Conservation (phyloP, 768 basidiomycete species). For the Tulasnella sp. region DNA sequence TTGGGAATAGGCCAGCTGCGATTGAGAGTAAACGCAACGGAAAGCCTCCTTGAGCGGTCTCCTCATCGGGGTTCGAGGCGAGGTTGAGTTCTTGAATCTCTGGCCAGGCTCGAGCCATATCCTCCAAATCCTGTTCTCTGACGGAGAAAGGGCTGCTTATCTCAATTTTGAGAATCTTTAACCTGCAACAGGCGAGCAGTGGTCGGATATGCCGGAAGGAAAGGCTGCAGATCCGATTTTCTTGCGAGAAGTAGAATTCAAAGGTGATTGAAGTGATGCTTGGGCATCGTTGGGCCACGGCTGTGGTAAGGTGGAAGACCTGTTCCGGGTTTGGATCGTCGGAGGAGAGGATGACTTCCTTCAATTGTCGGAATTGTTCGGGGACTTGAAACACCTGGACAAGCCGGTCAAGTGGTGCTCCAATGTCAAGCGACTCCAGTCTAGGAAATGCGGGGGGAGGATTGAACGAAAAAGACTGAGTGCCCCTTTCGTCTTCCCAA, state of each 20-base stretch:
- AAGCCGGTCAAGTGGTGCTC: neutral
- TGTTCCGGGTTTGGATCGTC: neutral
- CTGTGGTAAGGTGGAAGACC: neutral
- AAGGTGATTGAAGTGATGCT: neutral
- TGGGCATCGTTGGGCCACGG: neutral
- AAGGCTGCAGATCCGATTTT: neutral
- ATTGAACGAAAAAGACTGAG: neutral
- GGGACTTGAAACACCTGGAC: neutral
- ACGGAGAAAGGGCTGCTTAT: neutral
- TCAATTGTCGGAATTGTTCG: neutral
- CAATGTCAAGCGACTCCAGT: neutral
- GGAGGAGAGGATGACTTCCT: neutral
- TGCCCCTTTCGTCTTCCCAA: neutral
- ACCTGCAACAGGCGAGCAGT: neutral
- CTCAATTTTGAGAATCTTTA: neutral
- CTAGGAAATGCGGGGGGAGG: neutral
- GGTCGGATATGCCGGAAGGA: neutral
- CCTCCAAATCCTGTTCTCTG: neutral
- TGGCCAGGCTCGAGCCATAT: neutral
- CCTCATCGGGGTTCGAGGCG: neutral
- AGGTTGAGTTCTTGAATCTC: neutral
- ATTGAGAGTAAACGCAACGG: neutral
- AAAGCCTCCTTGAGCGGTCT: neutral
- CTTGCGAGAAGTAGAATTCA: too few species aligned
- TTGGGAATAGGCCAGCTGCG: neutral